Percentiles rank a stretch among this genome's conserved stretches.
Evolutionary conservation across 2,329 filamentous ascomycete genomes (phyloP).

Genomic region (Fusarium newnesense): DNA sequence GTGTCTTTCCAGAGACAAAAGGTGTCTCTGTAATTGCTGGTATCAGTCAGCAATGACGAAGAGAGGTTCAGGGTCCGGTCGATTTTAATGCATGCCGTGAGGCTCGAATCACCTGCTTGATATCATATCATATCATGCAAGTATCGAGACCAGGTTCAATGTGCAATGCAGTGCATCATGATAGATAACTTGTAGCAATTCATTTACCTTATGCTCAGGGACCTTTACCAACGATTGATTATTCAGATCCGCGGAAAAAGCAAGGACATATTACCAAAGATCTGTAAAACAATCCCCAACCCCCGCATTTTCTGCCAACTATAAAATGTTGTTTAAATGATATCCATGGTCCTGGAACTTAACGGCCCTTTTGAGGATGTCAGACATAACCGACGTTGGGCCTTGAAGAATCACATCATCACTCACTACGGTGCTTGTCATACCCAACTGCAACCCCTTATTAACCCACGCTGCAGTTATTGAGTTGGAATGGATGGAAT

Average conservation of each 20-base stretch:
- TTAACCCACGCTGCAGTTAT: background rate
- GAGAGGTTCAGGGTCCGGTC: no score
- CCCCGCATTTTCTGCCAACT: constrained; percentile 20
- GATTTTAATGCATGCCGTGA: background rate
- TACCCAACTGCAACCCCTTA: constrained; percentile 13
- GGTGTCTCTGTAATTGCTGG: background rate
- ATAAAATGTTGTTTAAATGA: background rate
- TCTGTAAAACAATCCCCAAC: constrained; percentile 15
- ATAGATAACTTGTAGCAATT: background rate
- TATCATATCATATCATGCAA: background rate
- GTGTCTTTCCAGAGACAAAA: background rate
- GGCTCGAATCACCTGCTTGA: constrained; percentile 19
- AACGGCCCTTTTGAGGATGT: constrained; percentile 11
- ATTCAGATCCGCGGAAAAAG: constrained; percentile 3
- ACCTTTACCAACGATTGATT: background rate
- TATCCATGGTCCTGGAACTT: constrained; percentile 2
- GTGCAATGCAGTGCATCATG: background rate
- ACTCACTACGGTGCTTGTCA: constrained; percentile 6
- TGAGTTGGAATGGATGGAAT: constrained; percentile 14
- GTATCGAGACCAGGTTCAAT: background rate
- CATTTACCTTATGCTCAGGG: background rate
- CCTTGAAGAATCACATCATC: constrained; percentile 33
- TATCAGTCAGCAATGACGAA: background rate
- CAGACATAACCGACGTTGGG: background rate
- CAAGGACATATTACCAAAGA: constrained; percentile 7